Base-by-base conservation (phyloP, 1,284 basidiomycete genomes). In the Fereydounia khargensis region DNA sequence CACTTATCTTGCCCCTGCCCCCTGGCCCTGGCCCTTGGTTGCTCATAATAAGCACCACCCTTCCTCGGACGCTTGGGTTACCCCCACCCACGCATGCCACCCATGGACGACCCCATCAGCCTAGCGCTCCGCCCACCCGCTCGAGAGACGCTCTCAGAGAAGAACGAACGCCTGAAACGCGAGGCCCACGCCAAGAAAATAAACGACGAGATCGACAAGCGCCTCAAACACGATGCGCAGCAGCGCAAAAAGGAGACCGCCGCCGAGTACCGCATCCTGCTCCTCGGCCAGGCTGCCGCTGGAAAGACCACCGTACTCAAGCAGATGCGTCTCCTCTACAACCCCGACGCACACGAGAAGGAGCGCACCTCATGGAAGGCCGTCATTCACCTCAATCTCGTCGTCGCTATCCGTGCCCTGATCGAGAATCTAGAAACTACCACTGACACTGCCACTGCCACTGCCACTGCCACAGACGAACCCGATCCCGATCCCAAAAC, bases 281-380 rank as follows among this genome's bases (percentile, higher is more conserved):
- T 65, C 1, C 50, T 57, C 3, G 62, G 65, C 1, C 65, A 68
- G 23, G 58, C 62, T 5, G 58, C 47, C 3, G 65, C 65, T 9
- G 65, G 65, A 4, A 68, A 68, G 18, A 65, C 65, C 2, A 68
- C 65, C 6, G 42, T 68, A 11, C 28, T 68, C 19, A 68, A 68
- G 22, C 65, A 68, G 44, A 68, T 68, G 65, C 38, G 65, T 6
- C 18, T 68, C 40, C 22, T 68, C 19, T 68, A 68, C 52, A 49
- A 63, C 27, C 59, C 60, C 0, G 20, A 39, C 17, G 46, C 56
- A n/a, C 65, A 68, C 28, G 54, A 64, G 11, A 35, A 30, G 7
- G 53, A 66, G 34, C 31, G 65, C 0, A 38, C 16, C 5, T 44
- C 53, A 0, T 68, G 65, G 65, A 17, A 14, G 1, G 37, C 28